These are phyloP conservation scores for Penicillium aurantiogriseum DNA, from an alignment of 2,329 filamentous ascomycete species.

Conservation along the genomic window DNA sequence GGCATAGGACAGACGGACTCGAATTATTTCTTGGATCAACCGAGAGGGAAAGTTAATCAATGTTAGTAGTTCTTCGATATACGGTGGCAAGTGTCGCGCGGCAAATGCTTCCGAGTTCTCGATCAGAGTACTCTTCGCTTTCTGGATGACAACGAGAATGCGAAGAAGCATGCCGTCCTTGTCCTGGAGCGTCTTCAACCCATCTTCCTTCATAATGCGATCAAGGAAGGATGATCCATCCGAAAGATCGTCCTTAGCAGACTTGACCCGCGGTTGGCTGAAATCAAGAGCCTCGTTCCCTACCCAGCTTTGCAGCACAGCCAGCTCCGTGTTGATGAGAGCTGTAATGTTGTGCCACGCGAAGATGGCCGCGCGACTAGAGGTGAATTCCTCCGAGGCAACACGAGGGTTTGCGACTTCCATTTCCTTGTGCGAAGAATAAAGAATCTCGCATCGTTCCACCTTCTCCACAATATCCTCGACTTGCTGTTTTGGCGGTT, in stretches of 20 bases:
- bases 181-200: conserved; percentile 84
- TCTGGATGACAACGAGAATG: conserved; percentile 82
- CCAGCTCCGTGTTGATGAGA: conserved; percentile 91
- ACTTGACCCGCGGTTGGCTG: conserved; percentile 67
- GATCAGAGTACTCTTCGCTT: conserved; percentile 90
- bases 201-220: conserved; percentile 91
- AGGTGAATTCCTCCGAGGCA: conserved; percentile 71
- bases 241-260: conserved; percentile 68
- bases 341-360: conserved; percentile 97
- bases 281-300: conserved; percentile 96
- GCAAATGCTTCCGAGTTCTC: conserved; percentile 80
- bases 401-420: conserved; percentile 72
- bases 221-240: conserved; percentile 95
- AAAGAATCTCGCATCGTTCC: conserved; percentile 81
- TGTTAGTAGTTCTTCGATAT: conserved; percentile 93
- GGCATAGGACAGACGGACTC: conserved; percentile 84
- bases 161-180: conserved; percentile 77
- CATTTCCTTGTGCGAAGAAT: conserved; percentile 75
- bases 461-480: conserved; percentile 86
- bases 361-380: conserved; percentile 83
- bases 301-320: conserved; percentile 91
- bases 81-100: conserved; percentile 86
- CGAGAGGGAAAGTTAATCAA: conserved; percentile 96
- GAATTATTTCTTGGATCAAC: conserved; percentile 94
- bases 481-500: conserved; percentile 83